Base-by-base conservation (phyloP, 257 asterid species). In the Misopates orontium region DNA sequence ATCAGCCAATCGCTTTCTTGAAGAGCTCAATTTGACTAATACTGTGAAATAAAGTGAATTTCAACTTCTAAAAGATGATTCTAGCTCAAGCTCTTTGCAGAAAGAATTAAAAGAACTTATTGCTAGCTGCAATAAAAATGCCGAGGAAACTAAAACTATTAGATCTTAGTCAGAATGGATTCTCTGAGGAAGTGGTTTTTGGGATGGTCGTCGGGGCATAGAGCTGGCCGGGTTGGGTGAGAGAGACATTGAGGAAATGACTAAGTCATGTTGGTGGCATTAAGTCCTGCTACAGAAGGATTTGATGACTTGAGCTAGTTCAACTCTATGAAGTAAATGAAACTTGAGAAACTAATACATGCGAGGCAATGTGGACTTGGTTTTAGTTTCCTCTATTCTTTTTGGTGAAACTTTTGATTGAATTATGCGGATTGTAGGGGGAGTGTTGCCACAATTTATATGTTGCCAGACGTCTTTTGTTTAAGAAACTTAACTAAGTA, bases 21-120 rank as follows among this genome's bases (percentile, higher is more conserved):
- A 87, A 83, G 95, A 93, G 83, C 95, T 93, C 76, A 83, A 87
- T 77, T 81, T 93, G 53, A 85, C 99, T 56, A 90, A 81, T 62
- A 93, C 89, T 74, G 75, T 75, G 20, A 25, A 28, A 69, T 72
- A 45, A 45, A 69, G 60, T n/a, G 88, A 85, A 74, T 67, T 62
- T 53, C 71, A 66, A 68, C 53, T 73, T 63, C 68, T 63, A 66
- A 62, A 66, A 51, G 51, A 55, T 28, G n/a, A 19, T 71, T 20
- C 58, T 31, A 69, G 66, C 60, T 61, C 74, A 36, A 66, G 61
- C 58, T 47, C 63, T 64, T 12, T 36, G 58, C 77, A 62, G 54
- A 54, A n/a, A n/a, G n/a, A n/a, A 65, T 55, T 84, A 69, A 87
- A 78, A 51, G 71, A 82, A 64, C 82, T 90, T 65, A n/a, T 72